phyloP scores from a whole-genome alignment of 2,329 filamentous ascomycete genomes.

The Alternaria novae-zelandiae region DNA sequence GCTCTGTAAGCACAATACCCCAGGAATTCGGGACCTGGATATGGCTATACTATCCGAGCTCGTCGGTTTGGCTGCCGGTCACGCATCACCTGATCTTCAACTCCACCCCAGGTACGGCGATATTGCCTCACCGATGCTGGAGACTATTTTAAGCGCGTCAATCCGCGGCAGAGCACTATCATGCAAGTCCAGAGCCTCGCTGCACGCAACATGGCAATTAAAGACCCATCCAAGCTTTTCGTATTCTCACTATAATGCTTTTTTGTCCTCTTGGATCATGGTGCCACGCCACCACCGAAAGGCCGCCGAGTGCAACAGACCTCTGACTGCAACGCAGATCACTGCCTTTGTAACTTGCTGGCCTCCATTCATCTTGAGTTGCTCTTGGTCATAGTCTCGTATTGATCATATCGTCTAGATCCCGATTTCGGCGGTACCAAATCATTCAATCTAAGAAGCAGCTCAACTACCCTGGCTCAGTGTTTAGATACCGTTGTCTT shows the following conservation, averaged over 20 bases:
- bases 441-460: conserved; percentile 31
- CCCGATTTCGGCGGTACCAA: conserved; percentile 19
- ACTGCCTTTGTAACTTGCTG: conserved; percentile 1
- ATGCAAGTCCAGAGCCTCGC: conserved; percentile 26
- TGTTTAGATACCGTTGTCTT: conserved; percentile 25
- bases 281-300: conserved; percentile 7
- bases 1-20: conserved; percentile 41
- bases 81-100: conserved; percentile 37
- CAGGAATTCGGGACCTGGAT: conserved; percentile 26
- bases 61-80: conserved; percentile 2
- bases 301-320: background rate
- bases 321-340: conserved; percentile 13
- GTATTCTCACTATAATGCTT: conserved; percentile 39
- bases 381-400: conserved; percentile 24
- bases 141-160: conserved; percentile 38
- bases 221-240: conserved; percentile 40
- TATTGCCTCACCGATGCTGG: conserved; percentile 22
- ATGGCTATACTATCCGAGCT: conserved; percentile 8
- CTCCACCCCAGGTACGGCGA: conserved; percentile 24
- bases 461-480: conserved; percentile 19
- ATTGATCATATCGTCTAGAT: conserved; percentile 14
- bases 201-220: conserved; percentile 30
- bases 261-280: conserved; percentile 11
- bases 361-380: background rate
- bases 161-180: conserved; percentile 7